Base-by-base conservation (phyloP, 345 rosid species). In the Gossypium herbaceum region DNA sequence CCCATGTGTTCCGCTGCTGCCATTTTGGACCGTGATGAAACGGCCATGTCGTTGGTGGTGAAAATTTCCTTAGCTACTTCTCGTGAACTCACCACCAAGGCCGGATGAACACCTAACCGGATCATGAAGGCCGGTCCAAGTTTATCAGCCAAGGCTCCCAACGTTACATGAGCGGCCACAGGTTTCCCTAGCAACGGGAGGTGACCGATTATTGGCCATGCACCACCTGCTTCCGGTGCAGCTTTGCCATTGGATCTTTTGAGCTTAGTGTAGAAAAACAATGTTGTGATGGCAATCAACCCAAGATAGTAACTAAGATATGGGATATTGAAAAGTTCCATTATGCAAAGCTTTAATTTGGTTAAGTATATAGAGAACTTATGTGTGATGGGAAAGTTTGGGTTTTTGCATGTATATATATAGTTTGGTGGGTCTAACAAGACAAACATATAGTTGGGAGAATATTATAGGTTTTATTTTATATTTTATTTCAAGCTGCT, bases 201-300 rank as follows among this genome's bases (percentile, higher is more conserved):
- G 64, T 84, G 88, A 22, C 88, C 88, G 3, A 81, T 72, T 12
- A 84, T 5, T 0, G 88, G 90, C 90, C 88, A 86, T 57, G 74
- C 83, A 50, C 84, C 84, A 1, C 79, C 72, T 0, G 79, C 81
- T 62, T 75, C 76, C 1, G 86, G 86, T 22, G 84, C 70, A 25
- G 11, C 71, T 70, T 60, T 17, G 16, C 44, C 62, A 16, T 39
- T 68, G 1, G 65, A 16, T 67, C 80, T 73, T 60, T 41, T 68
- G 2, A 80, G 60, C 29, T 48, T 45, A 22, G 34, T 72, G 68
- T 63, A 76, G 10, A 74, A 73, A 47, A 73, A 51, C 17, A 79
- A 25, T 57, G 82, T 22, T 4, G 72, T 25, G 13, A 71, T 34
- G 74, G 50, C 10, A 27, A 71, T 4, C 17, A 65, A n/a, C 6